These are phyloP conservation scores for Trichoderma sp. DNA, from an alignment of 2,329 filamentous ascomycete genomes.

Conservation along the genomic window DNA sequence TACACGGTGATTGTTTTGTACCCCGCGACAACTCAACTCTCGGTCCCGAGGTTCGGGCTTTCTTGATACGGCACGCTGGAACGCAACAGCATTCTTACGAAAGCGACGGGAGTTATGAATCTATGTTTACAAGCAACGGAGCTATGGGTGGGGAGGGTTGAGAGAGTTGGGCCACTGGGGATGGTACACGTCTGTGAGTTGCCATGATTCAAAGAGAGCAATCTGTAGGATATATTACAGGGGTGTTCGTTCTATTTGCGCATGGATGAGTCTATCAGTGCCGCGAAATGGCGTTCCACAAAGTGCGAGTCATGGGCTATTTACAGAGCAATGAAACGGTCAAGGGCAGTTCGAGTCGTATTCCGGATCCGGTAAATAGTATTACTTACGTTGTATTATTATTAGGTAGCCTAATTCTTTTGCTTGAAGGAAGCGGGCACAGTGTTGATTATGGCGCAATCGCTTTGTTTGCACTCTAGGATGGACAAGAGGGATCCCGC, in stretches of 20 bases:
- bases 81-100: neutral
- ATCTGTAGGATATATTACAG: neutral
- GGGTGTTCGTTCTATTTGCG: neutral
- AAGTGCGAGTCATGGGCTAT: neutral
- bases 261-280: neutral
- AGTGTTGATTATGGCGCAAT: neutral
- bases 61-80: neutral
- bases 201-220: neutral
- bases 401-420: neutral
- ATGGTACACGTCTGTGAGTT: neutral
- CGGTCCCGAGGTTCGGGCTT: neutral
- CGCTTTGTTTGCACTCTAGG: neutral
- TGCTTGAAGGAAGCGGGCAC: neutral
- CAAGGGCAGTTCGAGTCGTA: neutral
- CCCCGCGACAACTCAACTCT: neutral
- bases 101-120: neutral
- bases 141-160: constrained; percentile 1
- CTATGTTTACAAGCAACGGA: neutral
- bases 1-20: neutral
- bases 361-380: neutral
- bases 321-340: neutral
- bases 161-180: neutral
- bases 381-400: neutral
- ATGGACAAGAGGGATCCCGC: neutral
- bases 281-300: neutral